These are phyloP conservation scores for Syzygium malaccense DNA, from an alignment of 441 rosid genomes.

Conservation along the genomic window DNA sequence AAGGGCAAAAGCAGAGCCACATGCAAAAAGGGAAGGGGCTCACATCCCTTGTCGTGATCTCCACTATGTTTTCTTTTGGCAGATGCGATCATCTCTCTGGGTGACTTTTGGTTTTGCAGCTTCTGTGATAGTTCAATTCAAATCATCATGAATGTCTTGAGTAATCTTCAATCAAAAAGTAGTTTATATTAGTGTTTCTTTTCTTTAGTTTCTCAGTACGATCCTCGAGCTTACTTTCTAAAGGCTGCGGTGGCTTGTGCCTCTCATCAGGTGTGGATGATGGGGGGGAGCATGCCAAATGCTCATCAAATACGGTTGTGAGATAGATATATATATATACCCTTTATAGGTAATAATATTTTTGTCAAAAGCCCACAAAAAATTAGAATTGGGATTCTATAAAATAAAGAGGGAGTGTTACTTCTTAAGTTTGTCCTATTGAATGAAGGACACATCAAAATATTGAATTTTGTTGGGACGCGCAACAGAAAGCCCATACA, in stretches of 20 bases:
- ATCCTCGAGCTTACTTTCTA: background rate
- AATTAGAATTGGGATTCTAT: background rate
- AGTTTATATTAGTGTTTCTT: background rate
- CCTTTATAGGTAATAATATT: background rate
- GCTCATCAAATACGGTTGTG: background rate
- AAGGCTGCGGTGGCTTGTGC: background rate
- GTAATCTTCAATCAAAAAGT: background rate
- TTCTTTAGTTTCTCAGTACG: background rate
- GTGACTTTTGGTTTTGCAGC: background rate
- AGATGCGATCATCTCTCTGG: background rate
- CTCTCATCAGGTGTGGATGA: background rate
- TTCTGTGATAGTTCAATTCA: background rate
- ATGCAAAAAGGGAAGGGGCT: constrained; percentile 4
- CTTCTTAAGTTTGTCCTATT: background rate
- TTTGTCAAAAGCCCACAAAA: background rate
- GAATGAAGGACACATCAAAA: background rate
- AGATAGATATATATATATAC: background rate
- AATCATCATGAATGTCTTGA: background rate
- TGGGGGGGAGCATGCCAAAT: background rate
- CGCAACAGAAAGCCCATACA: background rate
- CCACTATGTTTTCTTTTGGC: background rate
- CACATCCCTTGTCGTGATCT: background rate
- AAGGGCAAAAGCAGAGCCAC: constrained; percentile 16
- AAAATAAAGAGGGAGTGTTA: background rate
- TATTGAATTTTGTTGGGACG: background rate